These are phyloP conservation scores for Dillenia suffruticosa DNA, from an alignment of 164 flowering plant species.

Conservation along the genomic window DNA sequence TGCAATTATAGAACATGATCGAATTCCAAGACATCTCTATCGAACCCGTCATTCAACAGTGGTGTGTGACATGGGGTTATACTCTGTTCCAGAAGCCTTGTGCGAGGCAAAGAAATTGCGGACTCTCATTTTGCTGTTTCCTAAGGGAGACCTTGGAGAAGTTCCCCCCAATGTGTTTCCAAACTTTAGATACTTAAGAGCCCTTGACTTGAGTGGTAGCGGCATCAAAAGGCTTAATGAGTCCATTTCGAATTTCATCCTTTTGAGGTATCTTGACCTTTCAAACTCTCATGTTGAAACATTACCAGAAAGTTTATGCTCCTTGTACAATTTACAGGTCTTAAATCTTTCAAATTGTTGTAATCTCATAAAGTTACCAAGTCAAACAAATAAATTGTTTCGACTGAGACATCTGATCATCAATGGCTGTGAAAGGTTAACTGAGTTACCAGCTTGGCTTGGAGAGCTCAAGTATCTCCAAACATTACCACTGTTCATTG, in stretches of 20 bases:
- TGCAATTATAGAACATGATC: slow-evolving; percentile 1
- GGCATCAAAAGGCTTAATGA: slow-evolving; percentile 10
- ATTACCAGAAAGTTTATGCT: too few species aligned
- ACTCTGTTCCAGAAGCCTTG: not conserved
- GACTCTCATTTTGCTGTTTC: not conserved
- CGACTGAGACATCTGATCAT: slow-evolving; percentile 13
- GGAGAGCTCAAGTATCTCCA: slow-evolving; percentile 6
- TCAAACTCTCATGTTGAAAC: not conserved
- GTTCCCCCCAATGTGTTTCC: not conserved
- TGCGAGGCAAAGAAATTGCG: not conserved
- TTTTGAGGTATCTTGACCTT: slow-evolving; percentile 21
- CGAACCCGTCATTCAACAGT: slow-evolving; percentile 7
- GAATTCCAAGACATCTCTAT: not conserved
- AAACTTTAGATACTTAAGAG: slow-evolving; percentile 3
- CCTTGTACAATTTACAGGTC: slow-evolving; percentile 15
- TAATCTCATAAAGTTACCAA: slow-evolving; percentile 11
- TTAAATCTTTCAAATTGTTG: slow-evolving; percentile 16
- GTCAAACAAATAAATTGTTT: not conserved
- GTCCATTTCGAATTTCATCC: slow-evolving; percentile 8
- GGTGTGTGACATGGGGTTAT: not conserved
- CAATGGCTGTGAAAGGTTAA: not conserved
- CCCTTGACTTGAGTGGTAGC: slow-evolving; percentile 18
- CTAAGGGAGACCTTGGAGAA: not conserved
- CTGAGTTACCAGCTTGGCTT: slow-evolving; percentile 2
- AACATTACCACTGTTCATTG: slow-evolving; percentile 17